Evolutionary conservation across 768 basidiomycete genomes (phyloP).

Genomic region (Mycena vulgaris): DNA sequence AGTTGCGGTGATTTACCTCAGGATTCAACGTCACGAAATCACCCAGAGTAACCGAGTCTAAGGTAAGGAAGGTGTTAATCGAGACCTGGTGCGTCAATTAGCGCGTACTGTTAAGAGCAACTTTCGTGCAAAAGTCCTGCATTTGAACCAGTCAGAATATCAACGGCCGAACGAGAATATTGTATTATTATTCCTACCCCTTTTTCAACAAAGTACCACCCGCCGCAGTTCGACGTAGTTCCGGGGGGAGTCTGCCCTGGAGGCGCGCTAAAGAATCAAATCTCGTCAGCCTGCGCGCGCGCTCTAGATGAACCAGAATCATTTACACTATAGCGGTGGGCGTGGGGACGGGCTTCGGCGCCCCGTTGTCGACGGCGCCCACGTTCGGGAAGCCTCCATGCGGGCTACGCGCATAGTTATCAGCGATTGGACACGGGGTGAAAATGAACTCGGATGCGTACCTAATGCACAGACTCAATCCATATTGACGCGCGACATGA

Average conservation of each 20-base stretch:
- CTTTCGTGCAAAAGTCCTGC: slow-evolving; percentile 23
- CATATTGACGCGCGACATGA: not conserved
- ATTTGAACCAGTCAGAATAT: not conserved
- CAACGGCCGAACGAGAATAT: not conserved
- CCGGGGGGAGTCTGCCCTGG: slow-evolving; percentile 25
- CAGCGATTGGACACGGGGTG: too few relatives aligned
- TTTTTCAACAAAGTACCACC: slow-evolving; percentile 19
- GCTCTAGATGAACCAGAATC: not conserved
- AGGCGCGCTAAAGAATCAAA: not conserved
- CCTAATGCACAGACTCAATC: slow-evolving; percentile 26
- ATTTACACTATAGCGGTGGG: slow-evolving; percentile 18
- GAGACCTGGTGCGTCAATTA: too few relatives aligned
- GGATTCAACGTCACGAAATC: slow-evolving; percentile 21
- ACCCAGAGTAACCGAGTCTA: slow-evolving; percentile 20
- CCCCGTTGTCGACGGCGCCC: slow-evolving; percentile 12
- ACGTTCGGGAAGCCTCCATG: slow-evolving; percentile 28
- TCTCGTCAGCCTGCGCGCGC: not conserved
- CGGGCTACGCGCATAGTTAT: slow-evolving; percentile 9
- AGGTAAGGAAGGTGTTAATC: not conserved
- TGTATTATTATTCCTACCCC: not conserved
- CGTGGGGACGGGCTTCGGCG: not conserved
- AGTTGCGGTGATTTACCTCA: not conserved
- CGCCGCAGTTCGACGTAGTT: slow-evolving; percentile 28
- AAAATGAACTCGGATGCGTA: not conserved
- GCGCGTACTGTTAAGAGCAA: slow-evolving; percentile 15